A percentile compares a stretch with the other conserved stretches of the same genome.
These are phyloP conservation scores for Colletotrichum paranaense DNA, from an alignment of 2,329 filamentous ascomycete genomes.

Conservation along the genomic window DNA sequence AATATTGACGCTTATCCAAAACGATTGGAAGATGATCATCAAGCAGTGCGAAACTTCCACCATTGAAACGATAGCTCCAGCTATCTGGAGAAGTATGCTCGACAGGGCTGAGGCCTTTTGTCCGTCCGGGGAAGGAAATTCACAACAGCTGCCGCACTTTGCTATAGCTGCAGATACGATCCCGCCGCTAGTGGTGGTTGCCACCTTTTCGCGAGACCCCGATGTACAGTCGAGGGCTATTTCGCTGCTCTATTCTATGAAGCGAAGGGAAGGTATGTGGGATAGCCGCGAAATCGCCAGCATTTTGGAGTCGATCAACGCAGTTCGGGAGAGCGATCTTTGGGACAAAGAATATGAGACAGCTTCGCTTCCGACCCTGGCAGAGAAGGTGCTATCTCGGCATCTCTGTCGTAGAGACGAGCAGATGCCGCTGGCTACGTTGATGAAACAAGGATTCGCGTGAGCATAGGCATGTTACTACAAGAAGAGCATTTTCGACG, in stretches of 20 bases:
- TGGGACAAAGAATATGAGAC: too few species aligned
- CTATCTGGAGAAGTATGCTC: background rate
- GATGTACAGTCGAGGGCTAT: slow-evolving; percentile 18
- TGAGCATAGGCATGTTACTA: too few species aligned
- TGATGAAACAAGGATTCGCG: too few species aligned
- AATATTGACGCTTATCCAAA: background rate
- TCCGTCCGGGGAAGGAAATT: background rate
- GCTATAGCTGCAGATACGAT: slow-evolving; percentile 14
- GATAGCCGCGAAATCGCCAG: slow-evolving; percentile 36
- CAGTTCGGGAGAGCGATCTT: too few species aligned
- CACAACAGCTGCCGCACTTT: background rate
- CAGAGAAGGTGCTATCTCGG: too few species aligned
- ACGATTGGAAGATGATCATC: background rate
- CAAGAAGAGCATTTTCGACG: background rate
- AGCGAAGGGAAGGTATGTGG: slow-evolving; percentile 38
- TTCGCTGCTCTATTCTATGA: slow-evolving; percentile 31
- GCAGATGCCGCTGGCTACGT: too few species aligned
- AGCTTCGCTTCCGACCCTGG: too few species aligned
- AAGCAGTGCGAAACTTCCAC: background rate
- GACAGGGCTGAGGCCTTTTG: background rate
- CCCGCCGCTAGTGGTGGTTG: slow-evolving; percentile 9
- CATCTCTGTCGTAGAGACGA: too few species aligned
- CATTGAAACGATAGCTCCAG: background rate
- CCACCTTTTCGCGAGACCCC: background rate
- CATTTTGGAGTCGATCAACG: too few species aligned